These are phyloP conservation scores for Pachysolen tannophilus DNA, from an alignment of 805 yeast genomes.

Conservation along the genomic window DNA sequence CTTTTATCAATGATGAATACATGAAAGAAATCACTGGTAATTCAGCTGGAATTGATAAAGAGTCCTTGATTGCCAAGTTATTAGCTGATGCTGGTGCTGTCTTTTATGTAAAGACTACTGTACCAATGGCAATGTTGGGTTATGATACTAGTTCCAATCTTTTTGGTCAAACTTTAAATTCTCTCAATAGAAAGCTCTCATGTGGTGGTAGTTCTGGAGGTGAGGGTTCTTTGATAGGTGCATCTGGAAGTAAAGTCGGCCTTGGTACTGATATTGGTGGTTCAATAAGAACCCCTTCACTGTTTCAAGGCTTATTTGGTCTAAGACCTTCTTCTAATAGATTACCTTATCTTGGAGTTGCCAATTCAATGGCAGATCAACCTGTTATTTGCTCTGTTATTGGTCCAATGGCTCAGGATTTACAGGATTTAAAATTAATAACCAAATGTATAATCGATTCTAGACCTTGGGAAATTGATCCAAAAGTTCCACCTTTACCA, in stretches of 20 bases:
- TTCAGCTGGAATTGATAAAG: slow-evolving; percentile 5
- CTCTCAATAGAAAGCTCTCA: slow-evolving; percentile 41
- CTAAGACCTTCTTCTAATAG: slow-evolving; percentile 26
- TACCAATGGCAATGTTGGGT: slow-evolving; percentile 57
- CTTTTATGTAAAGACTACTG: slow-evolving; percentile 43
- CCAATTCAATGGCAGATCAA: slow-evolving; percentile 26
- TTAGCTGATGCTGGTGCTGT: slow-evolving; percentile 23
- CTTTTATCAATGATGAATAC: slow-evolving; percentile 20
- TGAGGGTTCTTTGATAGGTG: slow-evolving; percentile 50
- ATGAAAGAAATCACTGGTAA: slow-evolving; percentile 14
- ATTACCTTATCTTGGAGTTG: slow-evolving; percentile 21
- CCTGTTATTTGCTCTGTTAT: slow-evolving; percentile 24
- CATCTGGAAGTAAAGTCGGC: slow-evolving; percentile 36
- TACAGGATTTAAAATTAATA: slow-evolving; percentile 27
- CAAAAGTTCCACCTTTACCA: slow-evolving; percentile 40
- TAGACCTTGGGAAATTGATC: slow-evolving; percentile 42
- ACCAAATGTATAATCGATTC: slow-evolving; percentile 28
- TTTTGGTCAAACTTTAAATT: slow-evolving; percentile 42
- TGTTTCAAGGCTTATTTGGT: slow-evolving; percentile 25
- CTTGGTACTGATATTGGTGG: slow-evolving; percentile 35
- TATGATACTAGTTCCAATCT: slow-evolving; percentile 45
- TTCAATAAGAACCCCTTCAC: slow-evolving; percentile 25
- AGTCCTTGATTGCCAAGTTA: slow-evolving; percentile 14
- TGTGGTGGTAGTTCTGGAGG: slow-evolving; percentile 66
- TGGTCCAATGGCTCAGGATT: slow-evolving; percentile 24